A percentile compares a stretch with the other conserved stretches of the same genome.
Conservation (phyloP, 1,139 yeast genomes). For the Candida sanyaensis region DNA sequence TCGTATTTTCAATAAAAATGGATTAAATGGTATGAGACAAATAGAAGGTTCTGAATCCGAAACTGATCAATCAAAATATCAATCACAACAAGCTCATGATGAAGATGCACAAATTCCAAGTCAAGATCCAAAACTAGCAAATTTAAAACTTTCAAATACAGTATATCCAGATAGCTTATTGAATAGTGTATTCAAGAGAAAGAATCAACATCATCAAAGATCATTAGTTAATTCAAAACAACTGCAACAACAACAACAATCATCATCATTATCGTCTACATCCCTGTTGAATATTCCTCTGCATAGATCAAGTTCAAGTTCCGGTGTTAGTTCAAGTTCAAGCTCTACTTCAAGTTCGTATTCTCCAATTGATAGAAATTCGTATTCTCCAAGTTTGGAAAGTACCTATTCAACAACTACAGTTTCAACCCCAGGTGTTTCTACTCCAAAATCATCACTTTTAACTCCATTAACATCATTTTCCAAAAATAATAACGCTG, state of each 20-base stretch:
- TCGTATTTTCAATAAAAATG: neutral
- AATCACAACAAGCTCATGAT: slow-evolving; percentile 1
- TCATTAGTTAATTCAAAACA: neutral
- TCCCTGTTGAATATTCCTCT: neutral
- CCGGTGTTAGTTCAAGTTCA: neutral
- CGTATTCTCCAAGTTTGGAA: neutral
- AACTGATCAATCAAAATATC: slow-evolving; percentile 8
- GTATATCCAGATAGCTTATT: slow-evolving; percentile 25
- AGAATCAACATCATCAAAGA: slow-evolving; percentile 5
- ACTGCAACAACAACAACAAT: neutral
- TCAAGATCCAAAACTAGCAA: slow-evolving; percentile 20
- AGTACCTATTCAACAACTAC: slow-evolving; percentile 1
- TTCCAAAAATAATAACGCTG: neutral
- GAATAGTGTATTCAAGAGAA: slow-evolving; percentile 2
- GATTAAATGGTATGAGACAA: neutral
- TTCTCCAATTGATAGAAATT: slow-evolving; percentile 2
- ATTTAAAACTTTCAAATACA: slow-evolving; percentile 19
- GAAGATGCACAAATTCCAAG: slow-evolving; percentile 15
- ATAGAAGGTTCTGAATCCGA: slow-evolving; percentile 4
- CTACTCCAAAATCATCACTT: slow-evolving; percentile 1
- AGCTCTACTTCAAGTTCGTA: neutral
- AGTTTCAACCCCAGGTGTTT: neutral
- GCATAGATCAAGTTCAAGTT: neutral
- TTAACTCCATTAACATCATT: neutral
- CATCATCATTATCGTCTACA: neutral